Percentiles rank a stretch among this genome's conserved stretches.
Evolutionary conservation across 106 monocot species (phyloP).

Genomic region (Gastrodia elata): DNA sequence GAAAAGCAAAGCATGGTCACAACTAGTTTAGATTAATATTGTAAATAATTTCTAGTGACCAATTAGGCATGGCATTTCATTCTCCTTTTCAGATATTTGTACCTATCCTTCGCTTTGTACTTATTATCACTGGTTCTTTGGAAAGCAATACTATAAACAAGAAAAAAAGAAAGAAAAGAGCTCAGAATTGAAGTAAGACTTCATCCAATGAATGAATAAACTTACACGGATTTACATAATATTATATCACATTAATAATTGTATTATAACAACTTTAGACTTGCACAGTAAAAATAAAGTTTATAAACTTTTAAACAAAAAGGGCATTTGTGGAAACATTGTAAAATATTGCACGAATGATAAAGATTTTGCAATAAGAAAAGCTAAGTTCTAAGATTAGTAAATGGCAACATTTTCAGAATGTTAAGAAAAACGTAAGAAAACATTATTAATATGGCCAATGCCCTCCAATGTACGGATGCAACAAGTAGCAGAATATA

Average conservation of each 20-base stretch:
- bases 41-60: not conserved
- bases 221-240: too few species aligned
- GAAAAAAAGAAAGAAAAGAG: not conserved
- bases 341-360: not conserved
- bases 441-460: not conserved
- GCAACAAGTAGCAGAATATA: slow-evolving; percentile 7
- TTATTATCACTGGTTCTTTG: not conserved
- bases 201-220: too few species aligned
- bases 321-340: not conserved
- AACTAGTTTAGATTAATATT: not conserved
- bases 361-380: not conserved
- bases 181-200: not conserved
- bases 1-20: too few species aligned
- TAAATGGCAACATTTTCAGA: not conserved
- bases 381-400: not conserved
- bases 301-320: not conserved
- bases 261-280: not conserved
- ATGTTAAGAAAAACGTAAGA: not conserved
- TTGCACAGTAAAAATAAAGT: not conserved
- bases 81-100: not conserved
- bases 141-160: not conserved
- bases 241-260: too few species aligned
- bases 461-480: not conserved
- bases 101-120: not conserved
- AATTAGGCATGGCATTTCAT: not conserved